phyloP scores from a whole-genome alignment of 768 basidiomycete genomes.

The Leccinum fibrillosum region DNA sequence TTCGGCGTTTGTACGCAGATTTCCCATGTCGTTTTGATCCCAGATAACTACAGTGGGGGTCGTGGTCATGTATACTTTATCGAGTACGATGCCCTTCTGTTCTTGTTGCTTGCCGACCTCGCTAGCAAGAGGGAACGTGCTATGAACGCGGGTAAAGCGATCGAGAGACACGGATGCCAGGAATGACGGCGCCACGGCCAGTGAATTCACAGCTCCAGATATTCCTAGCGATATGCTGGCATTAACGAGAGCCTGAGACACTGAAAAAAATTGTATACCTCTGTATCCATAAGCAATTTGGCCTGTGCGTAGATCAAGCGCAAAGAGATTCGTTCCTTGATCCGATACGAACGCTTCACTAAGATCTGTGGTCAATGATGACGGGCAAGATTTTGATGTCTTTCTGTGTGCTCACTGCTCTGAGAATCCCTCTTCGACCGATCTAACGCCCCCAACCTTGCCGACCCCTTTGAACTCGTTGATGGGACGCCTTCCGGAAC shows the following conservation, averaged over 20 bases:
- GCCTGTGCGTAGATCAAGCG: slow-evolving; percentile 70
- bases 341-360: slow-evolving; percentile 76
- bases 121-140: slow-evolving; percentile 49
- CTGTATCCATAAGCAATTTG: slow-evolving; percentile 62
- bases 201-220: slow-evolving; percentile 64
- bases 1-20: slow-evolving; percentile 9
- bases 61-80: slow-evolving; percentile 61
- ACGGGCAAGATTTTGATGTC: neutral
- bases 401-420: slow-evolving; percentile 54
- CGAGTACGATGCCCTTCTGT: slow-evolving; percentile 55
- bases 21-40: slow-evolving; percentile 42
- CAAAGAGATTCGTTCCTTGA: slow-evolving; percentile 56
- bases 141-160: slow-evolving; percentile 69
- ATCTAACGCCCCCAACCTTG: slow-evolving; percentile 59
- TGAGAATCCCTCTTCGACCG: slow-evolving; percentile 52
- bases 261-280: slow-evolving; percentile 37
- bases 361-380: neutral
- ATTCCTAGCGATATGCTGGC: slow-evolving; percentile 43
- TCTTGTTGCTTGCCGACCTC: slow-evolving; percentile 50
- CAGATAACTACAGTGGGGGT: slow-evolving; percentile 62
- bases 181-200: slow-evolving; percentile 51
- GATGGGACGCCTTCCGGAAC: slow-evolving; percentile 65
- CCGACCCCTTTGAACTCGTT: slow-evolving; percentile 59
- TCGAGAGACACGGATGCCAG: slow-evolving; percentile 66
- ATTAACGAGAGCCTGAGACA: neutral